Percentiles rank a stretch among this genome's conserved stretches.
These are phyloP conservation scores for Suillus lakei DNA, from an alignment of 768 basidiomycete genomes.

Conservation along the genomic window DNA sequence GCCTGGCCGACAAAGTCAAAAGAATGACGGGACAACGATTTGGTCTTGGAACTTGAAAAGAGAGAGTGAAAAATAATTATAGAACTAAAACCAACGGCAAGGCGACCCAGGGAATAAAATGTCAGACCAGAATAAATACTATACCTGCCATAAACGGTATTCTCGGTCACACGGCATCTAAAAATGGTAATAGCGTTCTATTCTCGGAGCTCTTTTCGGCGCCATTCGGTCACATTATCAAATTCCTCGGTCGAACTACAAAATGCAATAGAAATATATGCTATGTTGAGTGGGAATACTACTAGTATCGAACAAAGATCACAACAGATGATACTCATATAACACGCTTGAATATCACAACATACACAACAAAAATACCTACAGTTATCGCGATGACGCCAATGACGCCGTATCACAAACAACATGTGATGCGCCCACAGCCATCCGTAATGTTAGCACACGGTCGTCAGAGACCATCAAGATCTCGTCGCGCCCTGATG, in stretches of 20 bases:
- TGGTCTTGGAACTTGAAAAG: not conserved
- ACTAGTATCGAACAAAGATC: constrained; percentile 21
- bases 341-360: constrained; percentile 7
- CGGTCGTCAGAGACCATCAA: constrained; percentile 90
- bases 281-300: constrained; percentile 14
- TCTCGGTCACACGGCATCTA: not conserved
- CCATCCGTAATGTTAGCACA: constrained; percentile 69
- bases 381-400: constrained; percentile 23
- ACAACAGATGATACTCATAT: constrained; percentile 18
- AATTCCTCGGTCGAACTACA: not conserved
- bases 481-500: constrained; percentile 79
- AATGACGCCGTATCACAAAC: constrained; percentile 16
- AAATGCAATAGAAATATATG: constrained; percentile 35
- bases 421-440: constrained; percentile 29
- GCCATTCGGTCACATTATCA: not conserved
- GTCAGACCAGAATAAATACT: not conserved
- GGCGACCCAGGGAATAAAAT: not conserved
- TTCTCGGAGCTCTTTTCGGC: not conserved
- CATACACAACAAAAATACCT: constrained; percentile 11
- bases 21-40: constrained; percentile 12
- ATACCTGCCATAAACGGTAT: not conserved
- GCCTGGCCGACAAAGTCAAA: constrained; percentile 13
- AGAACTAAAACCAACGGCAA: not conserved
- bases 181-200: not conserved
- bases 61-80: not conserved